Percentiles rank a stretch among this genome's conserved stretches.
Evolutionary conservation across 805 yeast species (phyloP).

Genomic region (Tetrapisispora taiwanensis): DNA sequence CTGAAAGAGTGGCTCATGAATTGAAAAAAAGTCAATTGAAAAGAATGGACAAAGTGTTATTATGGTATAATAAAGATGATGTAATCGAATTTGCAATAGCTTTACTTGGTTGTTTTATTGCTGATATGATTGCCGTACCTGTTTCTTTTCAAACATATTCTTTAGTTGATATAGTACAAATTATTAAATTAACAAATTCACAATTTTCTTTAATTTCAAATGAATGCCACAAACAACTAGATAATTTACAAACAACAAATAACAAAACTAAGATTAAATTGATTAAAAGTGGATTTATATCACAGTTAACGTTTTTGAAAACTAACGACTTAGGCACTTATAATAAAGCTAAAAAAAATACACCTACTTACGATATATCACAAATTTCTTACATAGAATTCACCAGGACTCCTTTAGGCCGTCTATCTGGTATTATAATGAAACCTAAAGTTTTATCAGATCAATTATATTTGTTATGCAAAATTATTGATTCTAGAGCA

Average conservation of each 20-base stretch:
- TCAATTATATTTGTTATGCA: constrained; percentile 71
- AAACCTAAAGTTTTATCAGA: constrained; percentile 81
- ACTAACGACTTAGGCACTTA: constrained; percentile 80
- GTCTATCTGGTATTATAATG: constrained; percentile 84
- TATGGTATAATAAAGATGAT: constrained; percentile 77
- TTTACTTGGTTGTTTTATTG: constrained; percentile 80
- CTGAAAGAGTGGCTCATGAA: constrained; percentile 73
- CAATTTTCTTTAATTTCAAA: constrained; percentile 77
- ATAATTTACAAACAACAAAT: constrained; percentile 44
- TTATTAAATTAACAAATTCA: constrained; percentile 64
- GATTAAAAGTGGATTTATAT: constrained; percentile 24
- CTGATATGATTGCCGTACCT: constrained; percentile 93
- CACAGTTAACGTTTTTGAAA: constrained; percentile 35
- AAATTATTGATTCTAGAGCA: constrained; percentile 51
- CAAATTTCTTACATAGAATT: constrained; percentile 92
- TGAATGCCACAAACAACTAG: constrained; percentile 62
- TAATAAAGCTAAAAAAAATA: constrained; percentile 46
- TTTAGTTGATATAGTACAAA: constrained; percentile 56
- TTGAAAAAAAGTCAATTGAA: constrained; percentile 45
- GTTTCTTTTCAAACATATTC: constrained; percentile 61
- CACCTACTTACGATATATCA: constrained; percentile 61
- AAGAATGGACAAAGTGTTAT: constrained; percentile 73
- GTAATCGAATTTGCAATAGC: constrained; percentile 80
- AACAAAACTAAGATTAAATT: constrained; percentile 23
- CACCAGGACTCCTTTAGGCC: constrained; percentile 82